Base-by-base conservation (phyloP, 371 early-diverging fungal genomes). In the Rhizopus sp. region DNA sequence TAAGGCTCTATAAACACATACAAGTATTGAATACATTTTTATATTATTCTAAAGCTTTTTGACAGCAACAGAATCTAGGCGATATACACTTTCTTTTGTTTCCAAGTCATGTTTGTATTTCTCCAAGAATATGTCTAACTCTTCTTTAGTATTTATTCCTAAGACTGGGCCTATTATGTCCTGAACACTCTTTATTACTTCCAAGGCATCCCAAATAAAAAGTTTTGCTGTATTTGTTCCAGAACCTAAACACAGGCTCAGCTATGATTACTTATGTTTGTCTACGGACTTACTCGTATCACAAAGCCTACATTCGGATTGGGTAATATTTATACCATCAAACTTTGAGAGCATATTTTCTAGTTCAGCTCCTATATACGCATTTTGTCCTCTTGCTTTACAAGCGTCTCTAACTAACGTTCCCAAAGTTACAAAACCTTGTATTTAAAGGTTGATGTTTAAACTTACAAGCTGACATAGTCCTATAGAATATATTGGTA, bases 321-420 rank as follows among this genome's bases (percentile, higher is more conserved):
- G 41, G 13, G 15, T n/a, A n/a, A n/a, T 10, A n/a, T 41, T 10
- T 6, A 41, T 15, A n/a, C 15, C 15, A 15, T 41, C 15, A 15
- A n/a, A n/a, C 15, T 41, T 15, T n/a, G 15, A 13, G 15, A 41
- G 6, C 15, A 41, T n/a, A 6, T 41, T 41, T 41, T 41, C 41
- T n/a, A 41, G 10, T 41, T 41, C 41, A 6, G 15, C 6, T 41
- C 13, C 41, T n/a, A 41, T 41, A 41, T 5, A 15, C 10, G n/a
- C n/a, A n/a, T 41, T 41, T 41, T 41, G 41, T 41, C 41, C 41
- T 41, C 5, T 8, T 41, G 41, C 41, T 41, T 41, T 8, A 41
- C 41, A 41, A n/a, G 15, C 5, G 15, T 37, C 7, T 37, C 38
- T 37, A 13, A 13, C 13, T 37, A 37, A 37, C 13, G 13, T 4